phyloP scores from a whole-genome alignment of 371 early-diverging fungal genomes.

The Blastocladiella emersonii region DNA sequence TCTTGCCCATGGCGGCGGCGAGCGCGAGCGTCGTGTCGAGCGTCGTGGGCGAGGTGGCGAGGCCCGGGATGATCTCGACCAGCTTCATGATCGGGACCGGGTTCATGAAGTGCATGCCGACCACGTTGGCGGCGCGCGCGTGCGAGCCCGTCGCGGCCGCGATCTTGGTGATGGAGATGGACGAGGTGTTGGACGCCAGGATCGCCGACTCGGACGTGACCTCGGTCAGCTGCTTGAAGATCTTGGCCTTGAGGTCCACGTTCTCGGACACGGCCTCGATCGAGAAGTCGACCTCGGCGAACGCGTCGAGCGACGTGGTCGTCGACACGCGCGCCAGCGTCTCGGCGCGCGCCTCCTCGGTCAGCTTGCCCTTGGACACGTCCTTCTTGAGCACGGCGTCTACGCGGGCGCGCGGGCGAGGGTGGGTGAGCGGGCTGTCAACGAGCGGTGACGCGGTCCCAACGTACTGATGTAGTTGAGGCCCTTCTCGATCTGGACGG shows the following conservation, averaged over 20 bases:
- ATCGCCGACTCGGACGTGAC: slow-evolving; percentile 58
- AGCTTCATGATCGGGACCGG: slow-evolving; percentile 96
- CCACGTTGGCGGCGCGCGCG: slow-evolving; percentile 29
- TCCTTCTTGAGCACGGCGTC: slow-evolving; percentile 81
- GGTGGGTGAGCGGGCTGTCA: not conserved
- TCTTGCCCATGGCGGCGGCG: slow-evolving; percentile 83
- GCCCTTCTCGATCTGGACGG: slow-evolving; percentile 66
- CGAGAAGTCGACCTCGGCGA: slow-evolving; percentile 60
- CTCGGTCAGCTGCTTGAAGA: slow-evolving; percentile 65
- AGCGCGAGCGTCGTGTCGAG: slow-evolving; percentile 55
- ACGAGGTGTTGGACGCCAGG: slow-evolving; percentile 89
- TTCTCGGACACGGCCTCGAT: slow-evolving; percentile 95
- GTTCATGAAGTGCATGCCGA: slow-evolving; percentile 91
- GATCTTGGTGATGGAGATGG: slow-evolving; percentile 90
- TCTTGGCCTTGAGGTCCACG: slow-evolving; percentile 61
- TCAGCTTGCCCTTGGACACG: slow-evolving; percentile 68
- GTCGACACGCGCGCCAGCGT: slow-evolving; percentile 51
- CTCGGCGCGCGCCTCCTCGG: slow-evolving; percentile 54
- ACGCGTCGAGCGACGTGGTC: slow-evolving; percentile 37
- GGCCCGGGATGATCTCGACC: slow-evolving; percentile 91
- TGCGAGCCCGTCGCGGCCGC: slow-evolving; percentile 36
- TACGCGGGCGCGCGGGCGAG: slow-evolving; percentile 12
- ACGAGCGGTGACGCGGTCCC: not conserved
- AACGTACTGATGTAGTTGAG: slow-evolving; percentile 62
- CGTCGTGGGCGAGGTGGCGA: slow-evolving; percentile 62